Conservation (phyloP, 495 filamentous ascomycete genomes). For the Haplographium delicatum region DNA sequence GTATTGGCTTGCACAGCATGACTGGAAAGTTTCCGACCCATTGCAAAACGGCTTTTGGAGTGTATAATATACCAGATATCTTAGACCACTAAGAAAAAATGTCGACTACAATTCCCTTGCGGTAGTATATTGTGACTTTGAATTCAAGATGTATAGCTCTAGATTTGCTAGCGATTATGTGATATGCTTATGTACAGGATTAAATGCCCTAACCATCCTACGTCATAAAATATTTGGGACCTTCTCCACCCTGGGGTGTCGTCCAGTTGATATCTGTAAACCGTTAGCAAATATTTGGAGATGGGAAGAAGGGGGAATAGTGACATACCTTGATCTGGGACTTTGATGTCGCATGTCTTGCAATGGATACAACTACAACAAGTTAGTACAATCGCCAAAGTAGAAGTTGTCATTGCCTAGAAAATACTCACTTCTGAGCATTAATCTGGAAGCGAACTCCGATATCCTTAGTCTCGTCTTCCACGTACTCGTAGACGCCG, state of each 20-base stretch:
- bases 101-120: too few relatives aligned
- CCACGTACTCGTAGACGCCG: constrained; percentile 96
- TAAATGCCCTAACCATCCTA: too few relatives aligned
- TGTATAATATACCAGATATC: too few relatives aligned
- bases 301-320: constrained; percentile 35
- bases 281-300: constrained; percentile 33
- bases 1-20: background rate
- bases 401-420: background rate
- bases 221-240: constrained; percentile 95
- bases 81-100: too few relatives aligned
- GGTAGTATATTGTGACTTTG: too few relatives aligned
- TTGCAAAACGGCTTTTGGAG: too few relatives aligned
- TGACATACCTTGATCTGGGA: constrained; percentile 92
- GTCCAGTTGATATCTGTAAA: constrained; percentile 95
- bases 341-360: constrained; percentile 99
- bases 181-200: too few relatives aligned
- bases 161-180: too few relatives aligned
- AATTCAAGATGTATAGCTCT: too few relatives aligned
- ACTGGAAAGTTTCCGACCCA: too few relatives aligned
- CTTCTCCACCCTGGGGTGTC: constrained; percentile 92
- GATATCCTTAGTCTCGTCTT: constrained; percentile 73
- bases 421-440: constrained; percentile 83
- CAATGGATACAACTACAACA: constrained; percentile 86
- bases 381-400: constrained; percentile 4
- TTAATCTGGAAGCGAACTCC: constrained; percentile 98